Base-by-base conservation (phyloP, 495 filamentous ascomycete species). In the Penicillium diatomitis region DNA sequence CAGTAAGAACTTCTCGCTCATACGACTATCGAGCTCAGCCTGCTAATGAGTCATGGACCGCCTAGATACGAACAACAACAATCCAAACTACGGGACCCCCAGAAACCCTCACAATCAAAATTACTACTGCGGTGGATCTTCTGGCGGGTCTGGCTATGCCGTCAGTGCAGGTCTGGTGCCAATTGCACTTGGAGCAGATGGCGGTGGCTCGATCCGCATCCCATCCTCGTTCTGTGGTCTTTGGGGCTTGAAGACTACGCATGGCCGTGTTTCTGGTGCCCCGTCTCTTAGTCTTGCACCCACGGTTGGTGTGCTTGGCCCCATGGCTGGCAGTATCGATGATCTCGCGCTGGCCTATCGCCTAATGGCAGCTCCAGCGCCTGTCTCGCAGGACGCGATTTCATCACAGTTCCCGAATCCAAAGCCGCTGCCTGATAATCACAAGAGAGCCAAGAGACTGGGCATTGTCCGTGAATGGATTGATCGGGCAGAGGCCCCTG, bases 41-140 rank as follows among this genome's bases (percentile, higher is more conserved):
- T 20, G 20, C 20, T 20, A 20, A 20, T 20, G 20, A 20, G 20
- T 20, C 20, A 20, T 20, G 20, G 20, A 20, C 45, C 32, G 6
- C 29, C 43, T 60, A 78, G 88, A 91, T 54, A 88, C 84, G 6
- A 88, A 81, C 28, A 89, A 90, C 65, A 89, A 88, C 69, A 91
- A 94, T 53, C 85, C 86, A 20, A 79, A 77, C 45, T 77, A 77
- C 55, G 90, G 90, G 11, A 95, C 89, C 0, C 86, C 90, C 0
- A 67, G 75, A 3, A 97, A 97, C 66, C 92, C 90, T 39, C 80
- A 88, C 57, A 90, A 94, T 61, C 62, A 67, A 0, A 55, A 72
- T 3, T 95, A 90, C 71, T 96, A 94, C 66, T 83, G 86, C 29
- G 91, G 91, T 30, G 91, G 91, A 10, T 94, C 87, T 0, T 95